These are phyloP conservation scores for Malassezia cuniculi DNA, from an alignment of 1,284 basidiomycete species.

Conservation along the genomic window DNA sequence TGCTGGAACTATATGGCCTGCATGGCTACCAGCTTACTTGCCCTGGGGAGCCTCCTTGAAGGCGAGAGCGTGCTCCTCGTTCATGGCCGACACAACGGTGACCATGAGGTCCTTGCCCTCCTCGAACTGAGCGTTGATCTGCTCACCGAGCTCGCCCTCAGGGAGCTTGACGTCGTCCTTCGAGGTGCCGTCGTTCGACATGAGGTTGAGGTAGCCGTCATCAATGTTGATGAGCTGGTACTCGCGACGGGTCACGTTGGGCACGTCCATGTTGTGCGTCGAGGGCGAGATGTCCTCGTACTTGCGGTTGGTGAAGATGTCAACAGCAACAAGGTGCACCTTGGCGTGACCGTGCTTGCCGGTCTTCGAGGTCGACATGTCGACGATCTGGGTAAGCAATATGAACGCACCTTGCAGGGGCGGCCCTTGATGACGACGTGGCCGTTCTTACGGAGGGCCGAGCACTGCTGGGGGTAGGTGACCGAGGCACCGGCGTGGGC, in stretches of 20 bases:
- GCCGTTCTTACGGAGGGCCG: conserved; percentile 76
- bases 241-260: conserved; percentile 80
- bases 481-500: conserved; percentile 46
- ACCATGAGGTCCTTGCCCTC: conserved; percentile 70
- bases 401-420: conserved; percentile 65
- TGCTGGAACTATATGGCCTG: too few species aligned
- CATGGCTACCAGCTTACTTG: conserved; percentile 21
- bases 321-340: conserved; percentile 90
- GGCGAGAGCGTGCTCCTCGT: conserved; percentile 77
- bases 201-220: conserved; percentile 76
- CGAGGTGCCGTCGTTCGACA: conserved; percentile 65
- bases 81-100: conserved; percentile 83
- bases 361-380: conserved; percentile 99
- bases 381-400: conserved; percentile 29
- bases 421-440: conserved; percentile 96
- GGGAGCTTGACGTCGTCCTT: conserved; percentile 96
- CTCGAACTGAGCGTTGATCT: conserved; percentile 65
- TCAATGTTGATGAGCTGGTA: conserved; percentile 65
- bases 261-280: conserved; percentile 98
- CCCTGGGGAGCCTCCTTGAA: conserved; percentile 44
- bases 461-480: conserved; percentile 72
- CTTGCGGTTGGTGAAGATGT: conserved; percentile 50
- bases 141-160: conserved; percentile 66
- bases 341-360: conserved; percentile 97
- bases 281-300: conserved; percentile 92